Evolutionary conservation across 1,139 yeast genomes (phyloP), one percentile per base, ranked within the genome.

Genomic region (Magnusiomyces magnusii): DNA sequence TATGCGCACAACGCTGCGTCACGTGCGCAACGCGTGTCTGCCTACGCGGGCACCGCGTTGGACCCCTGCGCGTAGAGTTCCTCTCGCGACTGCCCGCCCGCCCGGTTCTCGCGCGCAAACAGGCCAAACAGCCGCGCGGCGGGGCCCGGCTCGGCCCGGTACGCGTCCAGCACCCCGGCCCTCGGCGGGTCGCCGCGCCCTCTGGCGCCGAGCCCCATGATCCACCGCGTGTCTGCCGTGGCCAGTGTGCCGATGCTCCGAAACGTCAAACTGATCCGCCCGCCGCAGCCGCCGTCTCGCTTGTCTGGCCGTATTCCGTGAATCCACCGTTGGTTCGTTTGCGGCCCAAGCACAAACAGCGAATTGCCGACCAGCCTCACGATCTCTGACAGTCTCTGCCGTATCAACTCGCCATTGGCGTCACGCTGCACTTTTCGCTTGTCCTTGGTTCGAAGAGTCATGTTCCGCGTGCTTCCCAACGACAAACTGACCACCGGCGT

Each of bases 271-370:
- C 65, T 61, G 31, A 63, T 58, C 15, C 67, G 58, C 5, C 57
- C 57, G 10, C 60, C 65, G 27, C 57, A 59, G 7, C 42, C 49
- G 1, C n/a, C 36, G 10, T 51, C 54, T 3, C 62, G 56, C 50
- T 57, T 58, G 56, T 62, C 64, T 9, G 64, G 58, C 15, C 64
- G 61, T 36, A 64, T 64, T 17, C 61, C 64, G 47, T 64, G 67
- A 19, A 63, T 58, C 64, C 65, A 64, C 17, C 54, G 57, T 44
- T 54, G 54, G 50, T 64, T 64, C n/a, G 66, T 64, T 2, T 56
- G 52, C 2, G 55, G 57, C 17, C 64, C 62, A 28, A 64, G 51
- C 23, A 63, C 64, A 41, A 64, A 56, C 19, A 60, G 44, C 9
- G 65, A 63, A 44, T 61, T 61, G 49, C 63, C 63, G 10, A 57